Conservation (phyloP, 2,329 filamentous ascomycete genomes). For the Aspergillus pseudoterreus region DNA sequence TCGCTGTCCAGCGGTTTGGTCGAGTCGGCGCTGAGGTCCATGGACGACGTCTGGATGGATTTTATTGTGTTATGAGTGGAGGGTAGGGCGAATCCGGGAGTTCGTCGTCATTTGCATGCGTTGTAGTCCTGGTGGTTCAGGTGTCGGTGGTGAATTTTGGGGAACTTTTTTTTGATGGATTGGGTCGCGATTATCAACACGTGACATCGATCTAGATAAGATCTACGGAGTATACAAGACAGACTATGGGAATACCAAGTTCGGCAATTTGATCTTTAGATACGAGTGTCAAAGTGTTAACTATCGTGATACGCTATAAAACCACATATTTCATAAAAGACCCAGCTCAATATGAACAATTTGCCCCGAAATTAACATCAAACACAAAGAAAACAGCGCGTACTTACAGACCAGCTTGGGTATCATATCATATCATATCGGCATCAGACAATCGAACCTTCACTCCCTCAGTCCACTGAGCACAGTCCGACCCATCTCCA, state of each 20-base stretch:
- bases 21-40: slow-evolving; percentile 12
- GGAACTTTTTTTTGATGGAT: slow-evolving; percentile 3
- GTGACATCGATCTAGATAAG: slow-evolving; percentile 7
- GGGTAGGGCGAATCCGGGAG: too few species aligned
- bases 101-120: background rate
- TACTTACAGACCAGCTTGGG: background rate
- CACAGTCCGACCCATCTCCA: slow-evolving; percentile 50
- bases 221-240: background rate
- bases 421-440: background rate
- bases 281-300: too few species aligned
- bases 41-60: background rate
- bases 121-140: background rate
- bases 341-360: background rate
- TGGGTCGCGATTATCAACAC: slow-evolving; percentile 8
- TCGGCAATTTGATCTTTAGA: background rate
- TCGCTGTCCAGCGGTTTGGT: slow-evolving; percentile 21
- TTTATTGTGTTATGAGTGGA: too few species aligned
- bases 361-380: background rate
- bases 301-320: too few species aligned
- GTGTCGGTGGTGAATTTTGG: background rate
- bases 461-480: slow-evolving; percentile 35
- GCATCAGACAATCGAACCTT: background rate
- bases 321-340: background rate
- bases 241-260: too few species aligned
- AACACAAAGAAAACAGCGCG: background rate